phyloP scores from a whole-genome alignment of 495 filamentous ascomycete species.

The Trichoderma orchidacearum region DNA sequence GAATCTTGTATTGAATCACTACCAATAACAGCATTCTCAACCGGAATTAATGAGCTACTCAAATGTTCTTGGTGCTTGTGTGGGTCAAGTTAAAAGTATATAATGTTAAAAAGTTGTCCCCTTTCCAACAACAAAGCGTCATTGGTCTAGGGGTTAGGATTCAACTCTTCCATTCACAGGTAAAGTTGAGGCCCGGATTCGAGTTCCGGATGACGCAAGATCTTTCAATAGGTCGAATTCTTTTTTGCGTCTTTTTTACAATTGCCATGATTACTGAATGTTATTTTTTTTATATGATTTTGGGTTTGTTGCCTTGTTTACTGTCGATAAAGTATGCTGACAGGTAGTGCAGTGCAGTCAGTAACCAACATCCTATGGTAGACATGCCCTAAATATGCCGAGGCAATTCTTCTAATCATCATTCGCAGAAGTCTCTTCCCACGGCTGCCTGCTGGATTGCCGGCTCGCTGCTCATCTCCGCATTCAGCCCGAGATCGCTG shows the following conservation, averaged over 20 bases:
- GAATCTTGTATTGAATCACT: too few relatives aligned
- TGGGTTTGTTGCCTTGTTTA: too few relatives aligned
- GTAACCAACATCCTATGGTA: too few relatives aligned
- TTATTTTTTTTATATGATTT: too few relatives aligned
- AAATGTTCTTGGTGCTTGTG: too few relatives aligned
- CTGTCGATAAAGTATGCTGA: too few relatives aligned
- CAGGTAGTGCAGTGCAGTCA: too few relatives aligned
- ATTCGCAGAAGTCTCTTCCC: neutral
- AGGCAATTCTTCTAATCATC: neutral
- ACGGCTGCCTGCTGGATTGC: neutral
- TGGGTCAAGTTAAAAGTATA: neutral
- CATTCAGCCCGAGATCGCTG: neutral
- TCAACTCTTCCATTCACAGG: neutral
- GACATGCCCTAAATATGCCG: neutral
- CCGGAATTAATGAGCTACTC: too few relatives aligned
- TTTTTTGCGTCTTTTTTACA: neutral
- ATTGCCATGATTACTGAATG: too few relatives aligned
- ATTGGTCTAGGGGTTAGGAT: conserved; percentile 1
- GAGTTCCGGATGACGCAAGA: neutral
- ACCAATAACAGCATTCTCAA: too few relatives aligned
- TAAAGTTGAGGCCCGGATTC: neutral
- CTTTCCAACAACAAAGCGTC: neutral
- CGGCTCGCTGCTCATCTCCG: neutral
- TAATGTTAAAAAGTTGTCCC: neutral
- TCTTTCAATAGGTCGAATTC: neutral